Conservation (phyloP, 805 yeast genomes). For the Kluyveromyces lactis region DNA sequence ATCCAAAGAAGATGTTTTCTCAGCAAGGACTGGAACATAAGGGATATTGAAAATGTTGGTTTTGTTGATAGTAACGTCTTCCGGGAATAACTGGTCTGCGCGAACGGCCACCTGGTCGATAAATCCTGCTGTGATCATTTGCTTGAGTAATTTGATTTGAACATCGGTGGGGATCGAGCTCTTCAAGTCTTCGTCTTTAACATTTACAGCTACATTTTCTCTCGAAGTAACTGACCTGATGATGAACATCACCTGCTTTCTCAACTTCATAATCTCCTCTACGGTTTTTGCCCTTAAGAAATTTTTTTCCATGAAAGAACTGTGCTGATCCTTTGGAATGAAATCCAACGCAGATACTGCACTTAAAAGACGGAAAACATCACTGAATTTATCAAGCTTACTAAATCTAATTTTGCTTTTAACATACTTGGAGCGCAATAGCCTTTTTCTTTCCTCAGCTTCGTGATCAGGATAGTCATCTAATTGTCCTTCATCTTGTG, state of each 20-base stretch:
- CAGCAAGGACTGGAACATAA: constrained; percentile 46
- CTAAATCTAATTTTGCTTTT: constrained; percentile 54
- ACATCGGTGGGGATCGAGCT: constrained; percentile 57
- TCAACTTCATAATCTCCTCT: constrained; percentile 76
- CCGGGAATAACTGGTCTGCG: constrained; percentile 58
- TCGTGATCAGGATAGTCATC: constrained; percentile 11
- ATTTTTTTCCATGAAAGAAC: constrained; percentile 45
- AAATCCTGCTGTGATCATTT: constrained; percentile 88
- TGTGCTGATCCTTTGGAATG: constrained; percentile 41
- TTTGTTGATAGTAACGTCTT: constrained; percentile 54
- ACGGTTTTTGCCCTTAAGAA: constrained; percentile 71
- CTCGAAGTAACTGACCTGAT: constrained; percentile 58
- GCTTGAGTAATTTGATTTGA: constrained; percentile 76
- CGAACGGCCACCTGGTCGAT: constrained; percentile 85
- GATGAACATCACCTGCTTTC: constrained; percentile 71
- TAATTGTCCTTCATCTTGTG: constrained; percentile 26
- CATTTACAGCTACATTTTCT: constrained; percentile 47
- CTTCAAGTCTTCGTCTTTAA: constrained; percentile 37
- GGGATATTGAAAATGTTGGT: constrained; percentile 54
- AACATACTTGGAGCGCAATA: constrained; percentile 42
- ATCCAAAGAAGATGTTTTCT: constrained; percentile 33
- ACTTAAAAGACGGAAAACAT: constrained; percentile 63
- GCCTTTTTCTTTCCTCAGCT: constrained; percentile 34
- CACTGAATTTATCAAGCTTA: constrained; percentile 64
- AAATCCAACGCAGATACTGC: constrained; percentile 87